Percentiles rank a stretch among this genome's conserved stretches.
These are phyloP conservation scores for Aspergillus sp. DNA, from an alignment of 2,329 filamentous ascomycete genomes.

Conservation along the genomic window DNA sequence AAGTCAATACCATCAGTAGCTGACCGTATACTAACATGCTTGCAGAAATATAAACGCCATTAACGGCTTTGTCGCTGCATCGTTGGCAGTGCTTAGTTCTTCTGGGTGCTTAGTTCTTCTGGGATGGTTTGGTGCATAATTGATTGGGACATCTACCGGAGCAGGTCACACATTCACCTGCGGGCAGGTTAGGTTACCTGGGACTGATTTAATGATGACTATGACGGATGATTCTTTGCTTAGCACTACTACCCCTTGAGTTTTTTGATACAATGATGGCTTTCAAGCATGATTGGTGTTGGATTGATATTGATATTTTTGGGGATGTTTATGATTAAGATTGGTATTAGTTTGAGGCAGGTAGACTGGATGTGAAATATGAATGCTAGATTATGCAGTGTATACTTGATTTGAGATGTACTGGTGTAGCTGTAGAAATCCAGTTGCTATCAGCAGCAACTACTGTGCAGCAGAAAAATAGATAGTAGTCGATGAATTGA, in stretches of 20 bases:
- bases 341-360: neutral
- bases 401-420: too few relatives aligned
- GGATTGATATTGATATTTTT: neutral
- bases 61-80: conserved; percentile 17
- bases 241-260: neutral
- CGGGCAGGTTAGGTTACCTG: neutral
- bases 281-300: conserved; percentile 11
- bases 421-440: too few relatives aligned
- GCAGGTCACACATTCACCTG: conserved; percentile 1
- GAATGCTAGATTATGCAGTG: too few relatives aligned
- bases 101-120: neutral
- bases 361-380: neutral
- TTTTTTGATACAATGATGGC: neutral
- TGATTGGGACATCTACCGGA: neutral
- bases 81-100: neutral
- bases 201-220: conserved; percentile 1
- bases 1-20: conserved; percentile 47
- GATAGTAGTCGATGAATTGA: too few relatives aligned
- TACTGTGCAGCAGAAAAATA: too few relatives aligned
- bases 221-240: conserved; percentile 9
- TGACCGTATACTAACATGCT: neutral
- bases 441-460: too few relatives aligned
- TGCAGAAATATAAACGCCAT: conserved; percentile 48
- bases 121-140: neutral
- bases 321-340: neutral